Evolutionary conservation across 2,329 filamentous ascomycete genomes (phyloP).

Genomic region (Fusarium sp.): DNA sequence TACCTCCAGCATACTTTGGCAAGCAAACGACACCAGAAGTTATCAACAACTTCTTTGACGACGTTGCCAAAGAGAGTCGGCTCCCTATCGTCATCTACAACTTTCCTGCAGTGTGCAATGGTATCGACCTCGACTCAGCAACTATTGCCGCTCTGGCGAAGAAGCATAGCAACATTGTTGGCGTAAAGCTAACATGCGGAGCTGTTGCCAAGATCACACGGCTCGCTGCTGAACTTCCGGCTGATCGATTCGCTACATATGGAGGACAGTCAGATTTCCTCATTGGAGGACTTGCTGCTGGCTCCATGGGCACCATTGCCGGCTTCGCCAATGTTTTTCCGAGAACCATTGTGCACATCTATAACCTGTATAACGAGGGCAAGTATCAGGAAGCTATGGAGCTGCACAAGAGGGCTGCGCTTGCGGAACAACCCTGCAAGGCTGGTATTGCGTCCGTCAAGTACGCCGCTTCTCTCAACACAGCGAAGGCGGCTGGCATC

Average conservation of each 20-base stretch:
- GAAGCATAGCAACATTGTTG: slow-evolving; percentile 68
- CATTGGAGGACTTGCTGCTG: slow-evolving; percentile 68
- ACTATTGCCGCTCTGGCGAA: slow-evolving; percentile 56
- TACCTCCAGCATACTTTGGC: slow-evolving; percentile 74
- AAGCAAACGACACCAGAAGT: slow-evolving; percentile 70
- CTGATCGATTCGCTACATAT: slow-evolving; percentile 72
- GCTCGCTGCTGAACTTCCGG: slow-evolving; percentile 62
- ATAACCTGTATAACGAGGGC: slow-evolving; percentile 69
- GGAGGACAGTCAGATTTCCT: slow-evolving; percentile 82
- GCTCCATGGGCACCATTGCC: slow-evolving; percentile 70
- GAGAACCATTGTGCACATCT: slow-evolving; percentile 68
- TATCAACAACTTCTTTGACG: slow-evolving; percentile 70
- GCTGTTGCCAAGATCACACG: slow-evolving; percentile 78
- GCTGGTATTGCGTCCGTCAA: slow-evolving; percentile 75
- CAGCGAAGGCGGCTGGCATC: slow-evolving; percentile 70
- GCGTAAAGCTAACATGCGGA: slow-evolving; percentile 78
- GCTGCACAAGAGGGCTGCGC: slow-evolving; percentile 71
- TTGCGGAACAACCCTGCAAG: slow-evolving; percentile 75
- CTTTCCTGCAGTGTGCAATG: slow-evolving; percentile 76
- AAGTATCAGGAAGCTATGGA: slow-evolving; percentile 68
- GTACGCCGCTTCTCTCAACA: slow-evolving; percentile 72
- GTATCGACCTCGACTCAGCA: slow-evolving; percentile 75
- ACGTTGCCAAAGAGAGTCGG: slow-evolving; percentile 62
- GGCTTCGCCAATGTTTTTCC: slow-evolving; percentile 74
- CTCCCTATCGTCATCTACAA: slow-evolving; percentile 76